Evolutionary conservation across 441 rosid genomes (phyloP), one percentile per base, ranked within the genome.

Genomic region (Capsella rubella): DNA sequence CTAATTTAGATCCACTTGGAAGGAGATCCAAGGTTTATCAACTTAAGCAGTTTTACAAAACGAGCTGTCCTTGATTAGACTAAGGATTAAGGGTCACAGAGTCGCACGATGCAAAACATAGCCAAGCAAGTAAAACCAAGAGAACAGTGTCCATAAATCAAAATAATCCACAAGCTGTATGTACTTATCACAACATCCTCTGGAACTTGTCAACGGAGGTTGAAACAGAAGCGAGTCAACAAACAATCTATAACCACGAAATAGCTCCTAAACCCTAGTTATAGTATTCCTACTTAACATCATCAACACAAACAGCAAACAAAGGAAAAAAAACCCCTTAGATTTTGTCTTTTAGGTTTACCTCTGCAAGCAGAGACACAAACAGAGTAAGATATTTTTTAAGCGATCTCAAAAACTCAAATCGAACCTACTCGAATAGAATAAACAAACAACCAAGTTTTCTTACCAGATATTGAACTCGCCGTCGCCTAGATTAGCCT

Each of bases 391-490:
- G 32, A 40, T 32, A 63, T 0, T 10, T 12, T 21, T 2, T 27
- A 47, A 47, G 28, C 52, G 64, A 76, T 55, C 37, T 54, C 9
- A 27, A 63, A 10, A 54, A 13, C 51, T 54, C 8, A 11, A 69
- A 62, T 45, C 65, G 52, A 75, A 5, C 25, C 31, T 21, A 28
- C n/a, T 6, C 31, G 21, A 31, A 16, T 15, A 27, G 12, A 21
- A 16, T 13, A 21, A 11, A 58, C 3, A 39, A 29, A 31, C 3
- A 64, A 58, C 16, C 0, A 34, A 70, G 27, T 47, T 76, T 56
- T 50, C 71, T 32, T 42, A 64, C 66, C 63, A 66, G 13, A 64
- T 51, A 59, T 42, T 57, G 67, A 77, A 68, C 68, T 71, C 25
- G 57, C 68, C 71, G 49, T 64, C 68, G 72, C 56, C 40, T 35